phyloP scores from a whole-genome alignment of 495 filamentous ascomycete genomes.

The Lophium mytilinum region DNA sequence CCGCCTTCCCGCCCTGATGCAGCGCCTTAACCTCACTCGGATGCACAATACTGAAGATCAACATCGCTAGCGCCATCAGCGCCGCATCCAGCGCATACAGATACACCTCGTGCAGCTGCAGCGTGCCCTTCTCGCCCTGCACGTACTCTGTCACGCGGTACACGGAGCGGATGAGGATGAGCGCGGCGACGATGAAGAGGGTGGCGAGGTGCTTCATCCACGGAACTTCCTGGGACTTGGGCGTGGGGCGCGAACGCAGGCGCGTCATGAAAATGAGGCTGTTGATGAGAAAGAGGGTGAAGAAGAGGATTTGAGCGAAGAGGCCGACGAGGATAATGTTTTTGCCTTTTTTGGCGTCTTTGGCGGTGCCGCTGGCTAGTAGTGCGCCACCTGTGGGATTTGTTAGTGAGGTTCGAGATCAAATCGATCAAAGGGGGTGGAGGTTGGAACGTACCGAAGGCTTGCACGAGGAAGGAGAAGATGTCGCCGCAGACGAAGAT shows the following conservation, averaged over 20 bases:
- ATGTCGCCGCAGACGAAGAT: conserved; percentile 42
- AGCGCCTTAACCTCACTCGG: conserved; percentile 28
- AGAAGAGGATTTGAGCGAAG: conserved; percentile 39
- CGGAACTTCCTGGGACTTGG: conserved; percentile 13
- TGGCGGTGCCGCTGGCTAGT: conserved; percentile 10
- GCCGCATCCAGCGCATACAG: conserved; percentile 57
- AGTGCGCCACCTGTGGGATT: conserved; percentile 32
- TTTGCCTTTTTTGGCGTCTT: conserved; percentile 12
- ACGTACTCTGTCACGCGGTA: conserved; percentile 58
- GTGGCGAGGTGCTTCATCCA: conserved; percentile 48
- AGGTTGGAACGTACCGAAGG: too few relatives aligned
- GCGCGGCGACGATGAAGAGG: conserved; percentile 44
- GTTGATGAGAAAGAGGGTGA: conserved; percentile 38
- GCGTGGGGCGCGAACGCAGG: conserved; percentile 21
- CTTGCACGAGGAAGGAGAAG: conserved; percentile 37
- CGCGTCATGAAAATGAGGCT: conserved; percentile 37
- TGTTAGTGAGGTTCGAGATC: too few relatives aligned
- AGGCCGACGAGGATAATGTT: conserved; percentile 37
- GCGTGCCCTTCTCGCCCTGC: conserved; percentile 45
- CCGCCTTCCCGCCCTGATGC: not conserved
- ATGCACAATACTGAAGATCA: conserved; percentile 42
- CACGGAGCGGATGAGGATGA: conserved; percentile 55
- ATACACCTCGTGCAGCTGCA: conserved; percentile 49
- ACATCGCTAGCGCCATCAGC: conserved; percentile 49
- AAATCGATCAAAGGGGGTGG: too few relatives aligned